Evolutionary conservation across 1,139 yeast species (phyloP), one percentile per base, ranked within the genome.

Genomic region (Saccharomyces hybrid): DNA sequence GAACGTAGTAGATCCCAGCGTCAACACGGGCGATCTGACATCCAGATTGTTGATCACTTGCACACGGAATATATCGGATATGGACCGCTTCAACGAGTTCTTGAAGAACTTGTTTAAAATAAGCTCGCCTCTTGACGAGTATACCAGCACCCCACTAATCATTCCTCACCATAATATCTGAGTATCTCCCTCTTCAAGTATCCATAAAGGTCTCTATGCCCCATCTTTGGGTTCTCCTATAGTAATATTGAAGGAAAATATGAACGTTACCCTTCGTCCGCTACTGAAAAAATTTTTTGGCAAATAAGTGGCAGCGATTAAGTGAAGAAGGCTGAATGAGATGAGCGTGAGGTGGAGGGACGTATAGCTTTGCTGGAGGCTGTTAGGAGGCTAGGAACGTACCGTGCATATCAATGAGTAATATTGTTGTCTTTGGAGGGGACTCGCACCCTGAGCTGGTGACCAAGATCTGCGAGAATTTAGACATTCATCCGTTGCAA

Each of bases 1-100:
- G 68, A 91, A 93, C 0, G 96, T 86, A 0, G 98, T 93, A 0
- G 96, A 88, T 2, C 99, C 99, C 47, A 93, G 73, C 0, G 98
- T 93, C 54, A 91, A 73, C 5, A 93, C 84, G 0, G 99, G 99
- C 2, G 95, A 85, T 59, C 87, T 77, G 31, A 73, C 74, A 54
- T 80, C 83, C 7, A 78, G 71, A 58, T 79, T 80, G 53, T 88
- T 78, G 51, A 91, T 88, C 44, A 90, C 96, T 67, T 93, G 96
- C 58, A 91, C 86, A 38, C 96, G 80, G 68, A 93, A 93, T 48
- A 90, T 89, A 62, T 91, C 98, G n/a, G 95, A 79, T 44, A 91
- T 83, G 54, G 86, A 86, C 67, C 84, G 66, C 54, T 83, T 76
- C 54, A 88, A 78, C 0, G 88, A 88, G 55, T 84, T 88, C 54